Evolutionary conservation across 31 red algal genomes (phyloP), one percentile per base, ranked within the genome.

Genomic region (Porphyra umbilicalis): DNA sequence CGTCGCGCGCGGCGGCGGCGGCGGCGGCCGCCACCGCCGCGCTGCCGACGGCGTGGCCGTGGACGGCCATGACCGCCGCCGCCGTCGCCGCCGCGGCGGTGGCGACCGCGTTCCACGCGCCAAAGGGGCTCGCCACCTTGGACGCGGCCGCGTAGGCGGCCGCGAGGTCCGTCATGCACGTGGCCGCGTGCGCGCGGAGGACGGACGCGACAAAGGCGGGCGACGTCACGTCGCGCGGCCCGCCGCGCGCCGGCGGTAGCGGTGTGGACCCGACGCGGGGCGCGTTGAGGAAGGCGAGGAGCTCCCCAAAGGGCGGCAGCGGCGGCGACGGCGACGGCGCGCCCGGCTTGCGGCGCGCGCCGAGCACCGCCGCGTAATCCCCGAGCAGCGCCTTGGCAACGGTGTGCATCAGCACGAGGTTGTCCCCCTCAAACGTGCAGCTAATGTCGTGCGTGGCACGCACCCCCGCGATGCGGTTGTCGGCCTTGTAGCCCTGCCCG

Each of bases 381-480:
- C 83, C 85, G 5, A 84, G 78, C 35, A 88, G 36, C 35, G 42
- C 81, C 78, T 95, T 95, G 20, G 78, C 88, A 18, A 95, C 96
- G 77, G 90, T 90, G 39, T 95, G 92, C 82, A 95, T 36, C 35
- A 97, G 80, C 8, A 97, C 92, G 32, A 38, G 78, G 82, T 97
- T 97, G 37, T 82, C 91, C 32, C 95, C 95, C 35, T 97, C 95
- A 79, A 90, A 94, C 25, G 92, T 97, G 9, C 89, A 38, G 75
- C 88, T 85, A 18, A 94, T 89, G 78, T 97, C 91, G 31, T 81
- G 84, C 79, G 88, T 85, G 36, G 86, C 85, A 38, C 88, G 91
- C 83, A 97, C 38, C 10, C 46, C 67, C 8, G 85, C 95, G 34
- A 97, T 92, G 38, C 85, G 77, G 39, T 97, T 94, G 13, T 94